A percentile compares a stretch with the other conserved stretches of the same genome.
phyloP scores from a whole-genome alignment of 257 asterid species.

The Solanum chilense region DNA sequence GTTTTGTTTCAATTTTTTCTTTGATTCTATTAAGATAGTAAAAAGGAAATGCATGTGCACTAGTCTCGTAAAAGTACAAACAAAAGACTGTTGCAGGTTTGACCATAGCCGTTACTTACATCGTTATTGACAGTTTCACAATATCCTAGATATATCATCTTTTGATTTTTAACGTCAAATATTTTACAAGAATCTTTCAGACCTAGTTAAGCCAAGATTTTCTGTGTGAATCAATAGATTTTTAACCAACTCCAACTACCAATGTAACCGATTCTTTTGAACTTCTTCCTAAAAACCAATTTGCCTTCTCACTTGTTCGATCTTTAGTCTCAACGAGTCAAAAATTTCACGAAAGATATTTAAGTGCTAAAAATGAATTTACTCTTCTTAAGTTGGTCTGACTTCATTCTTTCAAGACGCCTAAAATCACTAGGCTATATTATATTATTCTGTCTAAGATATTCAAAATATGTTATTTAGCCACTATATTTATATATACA shows the following conservation, averaged over 20 bases:
- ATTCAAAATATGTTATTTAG: too few species aligned
- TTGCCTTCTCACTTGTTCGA: neutral
- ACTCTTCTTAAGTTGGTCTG: too few species aligned
- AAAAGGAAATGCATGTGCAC: slow-evolving; percentile 5
- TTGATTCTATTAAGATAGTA: neutral
- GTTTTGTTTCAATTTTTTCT: slow-evolving; percentile 17
- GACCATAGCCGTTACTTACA: slow-evolving; percentile 9
- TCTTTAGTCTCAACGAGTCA: neutral
- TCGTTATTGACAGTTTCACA: neutral
- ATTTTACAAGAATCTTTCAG: neutral
- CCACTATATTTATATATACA: too few species aligned
- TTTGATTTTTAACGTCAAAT: neutral
- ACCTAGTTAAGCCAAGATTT: neutral
- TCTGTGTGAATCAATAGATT: neutral
- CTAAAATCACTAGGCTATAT: too few species aligned
- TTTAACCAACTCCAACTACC: neutral
- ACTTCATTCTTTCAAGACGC: too few species aligned
- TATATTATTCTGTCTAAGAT: too few species aligned
- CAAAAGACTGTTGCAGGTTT: slow-evolving; percentile 1
- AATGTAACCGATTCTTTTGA: neutral
- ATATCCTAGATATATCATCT: neutral
- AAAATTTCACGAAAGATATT: too few species aligned
- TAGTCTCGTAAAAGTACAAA: neutral
- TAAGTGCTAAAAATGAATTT: too few species aligned
- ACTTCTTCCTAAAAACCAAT: neutral